Percentiles rank a stretch among this genome's conserved stretches.
These are phyloP conservation scores for Xylariaceae sp. DNA, from an alignment of 2,329 filamentous ascomycete species.

Conservation along the genomic window DNA sequence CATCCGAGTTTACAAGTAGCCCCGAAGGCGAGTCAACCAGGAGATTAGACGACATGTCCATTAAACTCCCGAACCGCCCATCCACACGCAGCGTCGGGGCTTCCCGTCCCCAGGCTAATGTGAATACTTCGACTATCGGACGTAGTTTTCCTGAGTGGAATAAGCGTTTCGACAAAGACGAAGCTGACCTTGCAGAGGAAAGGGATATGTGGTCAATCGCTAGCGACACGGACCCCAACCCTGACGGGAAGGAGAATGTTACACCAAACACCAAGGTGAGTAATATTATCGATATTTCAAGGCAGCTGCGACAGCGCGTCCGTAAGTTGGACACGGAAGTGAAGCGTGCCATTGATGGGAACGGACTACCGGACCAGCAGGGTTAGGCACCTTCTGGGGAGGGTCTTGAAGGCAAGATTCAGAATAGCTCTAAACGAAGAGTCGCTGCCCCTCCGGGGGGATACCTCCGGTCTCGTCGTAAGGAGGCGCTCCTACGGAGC, in stretches of 20 bases:
- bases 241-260: slow-evolving; percentile 51
- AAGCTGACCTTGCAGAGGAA: slow-evolving; percentile 17
- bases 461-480: slow-evolving; percentile 1
- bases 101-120: slow-evolving; percentile 28
- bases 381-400: no score
- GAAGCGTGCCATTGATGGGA: no score
- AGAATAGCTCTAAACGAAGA: no score
- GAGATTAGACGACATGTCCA: slow-evolving; percentile 51
- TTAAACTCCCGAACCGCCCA: slow-evolving; percentile 27
- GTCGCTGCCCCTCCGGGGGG: background rate
- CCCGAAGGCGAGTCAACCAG: slow-evolving; percentile 59
- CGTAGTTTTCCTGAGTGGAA: slow-evolving; percentile 57
- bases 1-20: slow-evolving; percentile 56
- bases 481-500: background rate
- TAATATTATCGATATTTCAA: background rate
- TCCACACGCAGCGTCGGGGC: slow-evolving; percentile 12
- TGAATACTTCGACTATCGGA: slow-evolving; percentile 43
- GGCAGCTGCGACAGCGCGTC: background rate
- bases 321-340: background rate
- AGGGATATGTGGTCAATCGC: slow-evolving; percentile 40
- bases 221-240: slow-evolving; percentile 29
- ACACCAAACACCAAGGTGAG: slow-evolving; percentile 36
- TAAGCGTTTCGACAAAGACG: slow-evolving; percentile 23
- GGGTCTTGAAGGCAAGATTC: no score
- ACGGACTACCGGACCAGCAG: no score